Evolutionary conservation across 805 yeast genomes (phyloP), one percentile per base, ranked within the genome.

Genomic region (Nakazawaea ambrosiae): DNA sequence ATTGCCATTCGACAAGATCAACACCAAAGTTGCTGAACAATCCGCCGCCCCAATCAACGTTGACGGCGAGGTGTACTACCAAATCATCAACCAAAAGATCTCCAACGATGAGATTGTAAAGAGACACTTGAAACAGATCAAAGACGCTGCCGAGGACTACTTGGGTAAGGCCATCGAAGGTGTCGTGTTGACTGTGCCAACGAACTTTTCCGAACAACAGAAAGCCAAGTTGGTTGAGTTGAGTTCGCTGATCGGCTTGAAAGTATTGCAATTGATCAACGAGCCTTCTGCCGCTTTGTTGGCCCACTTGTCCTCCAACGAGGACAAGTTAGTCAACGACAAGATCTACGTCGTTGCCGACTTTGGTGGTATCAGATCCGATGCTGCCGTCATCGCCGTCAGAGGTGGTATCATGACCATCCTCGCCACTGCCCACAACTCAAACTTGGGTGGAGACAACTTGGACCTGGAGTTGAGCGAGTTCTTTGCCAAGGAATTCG

Each of bases 331-430:
- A 44, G 50, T 51, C 39, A 63, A 75, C 48, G 95, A 87, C 63
- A 81, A 81, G 68, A 62, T 85, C 43, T 80, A 80, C 54, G 94
- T 87, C 34, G 96, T 92, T 49, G 94, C 95, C 39, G 98, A 92
- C 63, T 85, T 92, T 53, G 98, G 98, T 60, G 97, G 96, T 56
- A 73, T 88, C 50, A 76, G 97, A 65, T 81, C 95, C 29, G 97
- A 92, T 57, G 96, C 89, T 45, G 96, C 97, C 42, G 89, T 92
- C 36, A 68, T 92, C 51, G 79, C 97, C 28, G 84, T 81, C 37
- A 80, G 97, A 68, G 96, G 96, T 46, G 98, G 98, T 53, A 75
- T 92, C 49, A 72, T 85, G 65, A 90, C 98, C 39, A 69, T 87
- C 33, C 70, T 92, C 50, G 81, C 95, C 43, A 86, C 96, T 47